Conservation (phyloP, 208 protist species). For the Acanthamoeba castellanii region DNA sequence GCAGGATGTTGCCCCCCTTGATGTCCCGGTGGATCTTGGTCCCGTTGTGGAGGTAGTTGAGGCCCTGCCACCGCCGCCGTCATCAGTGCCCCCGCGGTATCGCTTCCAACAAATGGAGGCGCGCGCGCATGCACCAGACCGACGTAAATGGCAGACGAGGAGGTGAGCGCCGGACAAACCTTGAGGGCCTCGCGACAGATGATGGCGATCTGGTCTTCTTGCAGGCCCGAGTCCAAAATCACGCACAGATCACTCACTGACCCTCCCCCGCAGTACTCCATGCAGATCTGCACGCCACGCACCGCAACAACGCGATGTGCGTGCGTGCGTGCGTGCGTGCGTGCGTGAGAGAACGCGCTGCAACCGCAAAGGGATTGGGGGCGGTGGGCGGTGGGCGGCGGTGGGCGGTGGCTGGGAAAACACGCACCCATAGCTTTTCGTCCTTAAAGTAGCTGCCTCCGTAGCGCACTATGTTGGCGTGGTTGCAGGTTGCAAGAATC, state of each 20-base stretch:
- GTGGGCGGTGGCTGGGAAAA: too few species aligned
- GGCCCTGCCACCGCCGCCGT: conserved; percentile 61
- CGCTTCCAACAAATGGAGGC: too few species aligned
- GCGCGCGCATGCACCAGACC: too few species aligned
- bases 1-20: conserved; percentile 88
- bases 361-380: too few species aligned
- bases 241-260: conserved; percentile 86
- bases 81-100: too few species aligned
- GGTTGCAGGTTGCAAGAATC: conserved; percentile 85
- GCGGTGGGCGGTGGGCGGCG: too few species aligned
- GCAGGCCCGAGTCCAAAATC: conserved; percentile 77
- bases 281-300: conserved; percentile 83
- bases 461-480: conserved; percentile 86
- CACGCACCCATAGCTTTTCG: conserved; percentile 83
- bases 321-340: too few species aligned
- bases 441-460: conserved; percentile 86
- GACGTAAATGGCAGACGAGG: too few species aligned
- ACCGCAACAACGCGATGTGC: background rate
- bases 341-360: too few species aligned
- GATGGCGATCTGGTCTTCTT: conserved; percentile 83
- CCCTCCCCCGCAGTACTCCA: conserved; percentile 89
- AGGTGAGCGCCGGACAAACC: background rate
- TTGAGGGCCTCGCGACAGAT: conserved; percentile 83
- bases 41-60: conserved; percentile 85
- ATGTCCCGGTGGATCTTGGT: conserved; percentile 73